phyloP scores from a whole-genome alignment of 306 rosid genomes.

The Begonia loranthoides region DNA sequence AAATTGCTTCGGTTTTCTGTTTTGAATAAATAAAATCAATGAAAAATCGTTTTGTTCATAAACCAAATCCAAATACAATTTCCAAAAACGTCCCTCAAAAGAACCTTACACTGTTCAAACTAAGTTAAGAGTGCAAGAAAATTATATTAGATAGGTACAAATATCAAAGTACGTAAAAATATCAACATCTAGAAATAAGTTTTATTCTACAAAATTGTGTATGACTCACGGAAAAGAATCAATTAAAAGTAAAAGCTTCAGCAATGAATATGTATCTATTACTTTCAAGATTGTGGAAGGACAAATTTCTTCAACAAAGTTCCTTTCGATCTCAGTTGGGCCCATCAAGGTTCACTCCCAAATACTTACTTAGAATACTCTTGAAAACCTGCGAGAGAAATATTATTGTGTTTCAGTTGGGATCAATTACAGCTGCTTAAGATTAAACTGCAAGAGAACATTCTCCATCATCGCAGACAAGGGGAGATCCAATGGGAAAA shows the following conservation, averaged over 20 bases:
- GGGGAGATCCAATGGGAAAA: neutral
- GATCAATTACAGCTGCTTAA: too few species aligned
- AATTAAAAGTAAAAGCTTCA: constrained; percentile 21
- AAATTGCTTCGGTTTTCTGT: too few species aligned
- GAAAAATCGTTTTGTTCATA: too few species aligned
- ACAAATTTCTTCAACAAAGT: constrained; percentile 29
- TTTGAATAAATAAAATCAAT: too few species aligned
- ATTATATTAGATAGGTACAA: constrained; percentile 7
- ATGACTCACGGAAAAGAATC: constrained; percentile 23
- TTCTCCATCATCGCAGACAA: neutral
- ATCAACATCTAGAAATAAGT: constrained; percentile 22
- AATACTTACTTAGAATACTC: constrained; percentile 67
- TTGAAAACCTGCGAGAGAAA: constrained; percentile 55
- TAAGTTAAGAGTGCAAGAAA: constrained; percentile 1
- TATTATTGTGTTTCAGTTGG: neutral
- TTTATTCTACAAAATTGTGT: constrained; percentile 21
- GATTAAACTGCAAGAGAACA: too few species aligned
- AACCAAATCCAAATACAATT: too few species aligned
- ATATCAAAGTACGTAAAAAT: constrained; percentile 9
- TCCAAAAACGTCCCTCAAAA: too few species aligned
- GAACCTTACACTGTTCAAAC: too few species aligned
- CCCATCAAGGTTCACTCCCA: constrained; percentile 56
- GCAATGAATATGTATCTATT: constrained; percentile 46
- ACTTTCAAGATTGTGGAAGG: constrained; percentile 33
- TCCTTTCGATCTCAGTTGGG: constrained; percentile 37